Evolutionary conservation across 495 filamentous ascomycete genomes (phyloP).

Genomic region (Penicillium lagena): DNA sequence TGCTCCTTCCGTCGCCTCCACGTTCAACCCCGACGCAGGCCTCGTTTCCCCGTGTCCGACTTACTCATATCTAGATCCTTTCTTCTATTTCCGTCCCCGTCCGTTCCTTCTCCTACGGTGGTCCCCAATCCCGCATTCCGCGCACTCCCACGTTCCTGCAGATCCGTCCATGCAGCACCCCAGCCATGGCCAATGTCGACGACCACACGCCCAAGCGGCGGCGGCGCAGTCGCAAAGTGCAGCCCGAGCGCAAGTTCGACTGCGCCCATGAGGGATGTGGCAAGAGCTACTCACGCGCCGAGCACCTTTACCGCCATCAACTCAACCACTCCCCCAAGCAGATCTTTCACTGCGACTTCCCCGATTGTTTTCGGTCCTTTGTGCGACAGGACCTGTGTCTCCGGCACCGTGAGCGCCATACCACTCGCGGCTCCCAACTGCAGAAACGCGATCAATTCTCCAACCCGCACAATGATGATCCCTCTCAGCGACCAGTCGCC

Average conservation of each 20-base stretch:
- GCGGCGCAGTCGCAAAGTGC: conserved; percentile 57
- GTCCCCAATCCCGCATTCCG: background rate
- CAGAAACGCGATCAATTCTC: conserved; percentile 72
- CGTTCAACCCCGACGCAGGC: too few relatives aligned
- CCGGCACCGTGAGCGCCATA: conserved; percentile 90
- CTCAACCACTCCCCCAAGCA: conserved; percentile 90
- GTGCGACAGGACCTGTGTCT: conserved; percentile 92
- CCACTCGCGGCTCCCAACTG: conserved; percentile 89
- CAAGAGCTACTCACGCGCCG: conserved; percentile 93
- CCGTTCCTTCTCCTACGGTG: too few relatives aligned
- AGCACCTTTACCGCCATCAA: conserved; percentile 95
- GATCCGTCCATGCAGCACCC: conserved; percentile 14
- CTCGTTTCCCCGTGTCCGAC: too few relatives aligned
- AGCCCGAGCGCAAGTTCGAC: conserved; percentile 86
- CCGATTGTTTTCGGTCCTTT: conserved; percentile 83
- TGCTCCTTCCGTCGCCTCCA: too few relatives aligned
- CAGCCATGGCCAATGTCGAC: conserved; percentile 21
- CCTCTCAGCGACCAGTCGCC: conserved; percentile 10
- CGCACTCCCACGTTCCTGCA: conserved; percentile 9
- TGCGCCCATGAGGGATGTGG: conserved; percentile 85
- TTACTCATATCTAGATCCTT: background rate
- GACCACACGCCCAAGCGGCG: conserved; percentile 24
- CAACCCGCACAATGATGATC: conserved; percentile 11
- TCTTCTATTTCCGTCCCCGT: background rate
- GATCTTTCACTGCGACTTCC: conserved; percentile 92